Base-by-base conservation (phyloP, 2,329 filamentous ascomycete species). In the Amesomyces nigricolor region DNA sequence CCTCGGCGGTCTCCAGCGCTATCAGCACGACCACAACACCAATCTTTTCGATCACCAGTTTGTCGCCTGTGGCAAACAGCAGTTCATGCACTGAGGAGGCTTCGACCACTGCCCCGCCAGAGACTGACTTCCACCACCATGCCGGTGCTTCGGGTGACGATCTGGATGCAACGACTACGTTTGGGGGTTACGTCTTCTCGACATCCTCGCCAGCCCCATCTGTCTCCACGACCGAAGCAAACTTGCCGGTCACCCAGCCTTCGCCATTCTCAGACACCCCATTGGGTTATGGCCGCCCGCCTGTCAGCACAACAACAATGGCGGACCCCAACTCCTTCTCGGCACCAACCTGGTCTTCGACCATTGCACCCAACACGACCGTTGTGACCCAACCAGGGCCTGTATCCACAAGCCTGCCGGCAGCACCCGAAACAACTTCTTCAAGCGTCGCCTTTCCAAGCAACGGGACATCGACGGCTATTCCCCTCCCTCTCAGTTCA, bases 181-280 rank as follows among this genome's bases (percentile, higher is more conserved):
- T 56, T 29, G 55, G 53, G 3, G 58, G 53, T 3, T 61, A 62
- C 32, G 43, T 47, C n/a, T 61, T 59, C 11, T 51, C 57, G 6
- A 26, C 26, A 1, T 5, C 11, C 14, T 29, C 9, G 11, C 30
- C 54, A 16, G 39, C 49, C 3, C 6, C 22, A 10, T 6, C 37
- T 1, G 13, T 47, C 13, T 17, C 32, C 22, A 8, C 44, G 35
- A 53, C 50, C 1, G 32, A 46, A 11, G 26, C 55, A 11, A 26
- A 17, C 17, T 37, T 54, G 16, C 58, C 50, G 16, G 3, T 43
- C 2, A 50, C 57, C 10, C 46, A 50, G 2, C 10, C 44, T 11
- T 26, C 37, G 32, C 39, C 44, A n/a, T 11, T 17, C 2, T 43
- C 32, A 10, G 16, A 29, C 32, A 2, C 32, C 3, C 29, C 8